Base-by-base conservation (phyloP, 495 filamentous ascomycete species). In the Podospora fimiseda region DNA sequence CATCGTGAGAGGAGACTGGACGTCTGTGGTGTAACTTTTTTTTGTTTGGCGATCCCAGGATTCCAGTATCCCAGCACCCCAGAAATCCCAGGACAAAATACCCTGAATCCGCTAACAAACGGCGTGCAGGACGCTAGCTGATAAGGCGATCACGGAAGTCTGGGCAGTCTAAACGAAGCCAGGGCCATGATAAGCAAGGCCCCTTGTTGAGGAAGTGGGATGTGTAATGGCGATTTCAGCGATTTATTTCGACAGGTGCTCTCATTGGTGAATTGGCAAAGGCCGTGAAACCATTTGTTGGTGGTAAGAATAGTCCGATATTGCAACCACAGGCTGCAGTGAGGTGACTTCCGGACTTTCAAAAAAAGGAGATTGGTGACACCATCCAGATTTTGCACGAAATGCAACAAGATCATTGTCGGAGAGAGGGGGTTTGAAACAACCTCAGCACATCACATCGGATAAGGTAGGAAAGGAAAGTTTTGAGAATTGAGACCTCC, bases 71-170 rank as follows among this genome's bases (percentile, higher is more conserved):
- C n/a, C n/a, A n/a, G n/a, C n/a, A n/a, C n/a, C n/a, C n/a, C n/a
- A n/a, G n/a, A n/a, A n/a, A n/a, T n/a, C n/a, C n/a, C n/a, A n/a
- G 27, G 2, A 24, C 9, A 14, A 3, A 22, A 23, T 20, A 23
- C 20, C 44, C 44, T 30, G 22, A 47, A 3, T 18, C 19, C 42
- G 5, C 44, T n/a, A 47, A 23, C 22, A 23, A 47, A 30, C 33
- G 20, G 24, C 20, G n/a, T 47, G 44, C 44, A 47, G 27, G 44
- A 23, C 44, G 23, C 44, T 47, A 47, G 44, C 44, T 15, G 44
- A 47, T 47, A 47, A 47, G 44, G 44, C 23, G 39, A 41, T 41
- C 39, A 47, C 19, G 21, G 23, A 18, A 23, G 44, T 30, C 44
- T 27, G 44, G 44, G 23, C 44, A 14, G 8, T 24, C 27, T 33